Base-by-base conservation (phyloP, 2,329 filamentous ascomycete species). In the Fusarium globosum region DNA sequence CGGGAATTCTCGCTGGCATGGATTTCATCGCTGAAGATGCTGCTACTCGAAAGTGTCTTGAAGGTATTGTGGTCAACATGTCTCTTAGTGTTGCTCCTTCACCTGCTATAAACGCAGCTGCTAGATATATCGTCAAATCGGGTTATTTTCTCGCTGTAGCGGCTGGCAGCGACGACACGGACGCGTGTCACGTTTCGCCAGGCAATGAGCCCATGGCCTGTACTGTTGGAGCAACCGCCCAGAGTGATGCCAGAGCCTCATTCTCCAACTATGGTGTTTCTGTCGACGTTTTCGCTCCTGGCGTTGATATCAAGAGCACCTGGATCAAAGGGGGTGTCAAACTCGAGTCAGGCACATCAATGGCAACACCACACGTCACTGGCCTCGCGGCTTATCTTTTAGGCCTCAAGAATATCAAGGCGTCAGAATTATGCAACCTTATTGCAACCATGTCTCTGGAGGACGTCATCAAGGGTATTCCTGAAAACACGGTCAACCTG, bases 31-130 rank as follows among this genome's bases (percentile, higher is more conserved):
- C 57, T 3, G 48, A 65, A 12, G 53, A 65, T 36, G 60, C 66
- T 2, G 46, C 48, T 12, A 52, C 8, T 1, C 33, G 60, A 21
- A 36, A 65, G 15, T 70, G 60, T 14, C 39, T 35, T 11, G 57
- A 56, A 7, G 53, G 68, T 0, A 56, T 70, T 12, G 66, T 61
- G 1, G 33, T 57, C 20, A 70, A 42, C 21, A 65, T 65, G 60
- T 65, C 48, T 2, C 30, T 65, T 3, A 30, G 41, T 4, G 28
- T 41, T n/a, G n/a, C 20, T 2, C 33, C 38, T 6, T 53, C 53
- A 1, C 28, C 39, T 2, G 28, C 36, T 2, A 58, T 70, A 6
- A 59, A 65, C 2, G 26, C 52, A 28, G 46, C 46, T 10, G 59
- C 65, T 13, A 16, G 28, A 13, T 61, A 26, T 12, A 51, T 66